These are phyloP conservation scores for Blumeriella jaapii DNA, from an alignment of 2,329 filamentous ascomycete species.

Conservation along the genomic window DNA sequence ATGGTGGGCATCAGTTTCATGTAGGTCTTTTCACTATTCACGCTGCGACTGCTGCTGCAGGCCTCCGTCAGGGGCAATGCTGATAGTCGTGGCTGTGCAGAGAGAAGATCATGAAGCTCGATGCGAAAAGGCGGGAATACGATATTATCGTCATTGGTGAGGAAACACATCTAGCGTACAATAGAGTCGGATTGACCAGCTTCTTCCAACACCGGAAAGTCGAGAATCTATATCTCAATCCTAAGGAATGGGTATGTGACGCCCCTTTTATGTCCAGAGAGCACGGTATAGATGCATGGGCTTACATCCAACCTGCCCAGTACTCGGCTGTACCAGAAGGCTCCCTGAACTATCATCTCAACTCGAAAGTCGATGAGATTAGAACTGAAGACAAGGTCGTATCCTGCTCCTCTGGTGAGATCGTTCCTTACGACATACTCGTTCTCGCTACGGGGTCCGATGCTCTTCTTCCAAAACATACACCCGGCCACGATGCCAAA, in stretches of 20 bases:
- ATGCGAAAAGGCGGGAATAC: constrained; percentile 63
- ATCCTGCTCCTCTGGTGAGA: constrained; percentile 56
- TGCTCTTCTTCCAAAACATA: constrained; percentile 56
- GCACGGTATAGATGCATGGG: too few relatives aligned
- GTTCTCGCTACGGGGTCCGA: constrained; percentile 81
- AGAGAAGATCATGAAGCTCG: constrained; percentile 80
- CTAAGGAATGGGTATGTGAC: constrained; percentile 58
- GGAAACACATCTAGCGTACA: constrained; percentile 80
- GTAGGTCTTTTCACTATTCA: too few relatives aligned
- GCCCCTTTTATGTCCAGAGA: background rate
- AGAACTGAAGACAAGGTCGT: constrained; percentile 53
- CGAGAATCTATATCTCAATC: constrained; percentile 81
- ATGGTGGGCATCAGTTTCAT: constrained; percentile 90
- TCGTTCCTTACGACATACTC: constrained; percentile 65
- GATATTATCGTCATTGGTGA: constrained; percentile 79
- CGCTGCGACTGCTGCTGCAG: too few relatives aligned
- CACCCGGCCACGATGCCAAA: constrained; percentile 65
- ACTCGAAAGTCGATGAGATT: constrained; percentile 61
- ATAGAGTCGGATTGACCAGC: constrained; percentile 76
- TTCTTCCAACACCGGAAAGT: constrained; percentile 81
- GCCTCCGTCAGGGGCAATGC: background rate
- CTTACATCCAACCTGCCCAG: too few relatives aligned
- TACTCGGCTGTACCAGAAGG: constrained; percentile 37
- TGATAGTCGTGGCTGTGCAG: constrained; percentile 33
- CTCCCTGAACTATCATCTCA: constrained; percentile 63